These are phyloP conservation scores for Secale cereale DNA, from an alignment of 176 grass and related monocot species.

Conservation along the genomic window DNA sequence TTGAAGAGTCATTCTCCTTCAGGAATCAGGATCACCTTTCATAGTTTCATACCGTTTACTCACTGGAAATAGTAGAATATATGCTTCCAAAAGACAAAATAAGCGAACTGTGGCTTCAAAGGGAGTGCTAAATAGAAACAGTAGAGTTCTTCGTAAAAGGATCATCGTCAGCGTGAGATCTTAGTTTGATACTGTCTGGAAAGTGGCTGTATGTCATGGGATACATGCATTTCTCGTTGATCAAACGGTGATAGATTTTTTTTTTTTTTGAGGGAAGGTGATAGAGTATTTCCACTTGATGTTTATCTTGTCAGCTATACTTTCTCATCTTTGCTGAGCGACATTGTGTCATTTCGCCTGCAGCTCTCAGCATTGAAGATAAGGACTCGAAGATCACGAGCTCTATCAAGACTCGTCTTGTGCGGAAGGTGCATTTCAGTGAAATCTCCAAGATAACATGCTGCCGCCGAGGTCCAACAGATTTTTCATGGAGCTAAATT, in stretches of 20 bases:
- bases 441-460: conserved; percentile 38
- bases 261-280: neutral
- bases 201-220: neutral
- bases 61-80: neutral
- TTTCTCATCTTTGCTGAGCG: neutral
- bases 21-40: neutral
- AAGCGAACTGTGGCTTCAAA: neutral
- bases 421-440: conserved; percentile 55
- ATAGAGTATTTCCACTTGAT: neutral
- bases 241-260: neutral
- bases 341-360: neutral
- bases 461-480: neutral
- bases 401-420: conserved; percentile 39
- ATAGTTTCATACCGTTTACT: neutral
- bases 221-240: neutral
- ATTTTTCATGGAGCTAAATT: conserved; percentile 23
- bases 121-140: neutral
- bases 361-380: conserved; percentile 56
- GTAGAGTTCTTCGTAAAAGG: neutral
- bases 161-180: neutral
- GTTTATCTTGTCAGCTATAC: neutral
- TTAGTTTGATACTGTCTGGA: neutral
- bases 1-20: neutral
- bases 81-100: conserved; percentile 1
- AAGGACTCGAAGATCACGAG: conserved; percentile 38